Evolutionary conservation across 257 asterid genomes (phyloP), one percentile per base, ranked within the genome.

Genomic region (Sherardia arvensis): DNA sequence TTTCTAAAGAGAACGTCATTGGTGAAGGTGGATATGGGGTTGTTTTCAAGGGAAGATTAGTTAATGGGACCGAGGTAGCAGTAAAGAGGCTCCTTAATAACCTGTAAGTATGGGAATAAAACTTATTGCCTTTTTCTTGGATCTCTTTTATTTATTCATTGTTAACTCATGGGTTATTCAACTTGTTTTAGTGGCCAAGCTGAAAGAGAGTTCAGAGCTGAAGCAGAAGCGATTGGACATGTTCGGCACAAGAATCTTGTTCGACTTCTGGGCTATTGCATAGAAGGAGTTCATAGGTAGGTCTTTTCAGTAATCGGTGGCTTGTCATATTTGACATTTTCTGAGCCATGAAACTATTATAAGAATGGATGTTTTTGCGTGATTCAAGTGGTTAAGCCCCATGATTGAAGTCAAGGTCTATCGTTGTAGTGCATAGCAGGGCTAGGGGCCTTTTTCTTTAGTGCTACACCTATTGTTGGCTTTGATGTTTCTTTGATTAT

Each of bases 21-120:
- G 99, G 99, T 47, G 97, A 92, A 79, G 97, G 99, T 67, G 99
- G 99, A 30, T 92, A 92, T 78, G 98, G 98, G 34, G 86, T 92
- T 57, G 98, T 92, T 65, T 92, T 85, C 60, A 66, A 58, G 72
- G 98, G 98, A 3, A 83, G 66, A 66, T 77, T 92, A 82, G 81
- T 88, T 49, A 92, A 92, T 77, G 98, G 97, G 65, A 64, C 93
- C 0, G 95, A 89, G 60, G 96, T 92, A 15, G 98, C 98, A 1
- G 98, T 92, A 57, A 92, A 92, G 83, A 92, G 85, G 62, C 97
- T 92, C 72, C 88, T 89, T 62, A 92, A 92, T 77, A 88, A 92
- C 71, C 87, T 86, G 98, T 91, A 84, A 84, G 96, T 84, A 33
- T 69, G 45, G 60, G 34, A 47, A 70, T 64, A 27, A 14, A 22